These are phyloP conservation scores for Phytophthora pisi DNA, from an alignment of 352 stramenopile species.

Conservation along the genomic window DNA sequence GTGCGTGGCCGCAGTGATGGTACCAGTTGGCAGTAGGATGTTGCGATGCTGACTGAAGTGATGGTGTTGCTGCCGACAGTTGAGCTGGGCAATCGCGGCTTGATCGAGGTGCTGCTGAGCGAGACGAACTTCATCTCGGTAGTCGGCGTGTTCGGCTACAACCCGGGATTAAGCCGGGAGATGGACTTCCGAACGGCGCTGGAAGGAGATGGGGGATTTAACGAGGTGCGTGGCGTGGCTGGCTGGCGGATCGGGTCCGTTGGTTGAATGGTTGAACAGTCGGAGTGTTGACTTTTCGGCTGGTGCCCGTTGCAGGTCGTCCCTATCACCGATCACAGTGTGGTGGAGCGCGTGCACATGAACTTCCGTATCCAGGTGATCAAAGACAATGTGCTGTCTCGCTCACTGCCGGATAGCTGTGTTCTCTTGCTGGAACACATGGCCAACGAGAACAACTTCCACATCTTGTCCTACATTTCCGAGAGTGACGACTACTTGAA, in stretches of 20 bases:
- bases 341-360: slow-evolving; percentile 80
- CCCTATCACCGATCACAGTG: slow-evolving; percentile 57
- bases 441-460: slow-evolving; percentile 86
- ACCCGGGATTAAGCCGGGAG: slow-evolving; percentile 71
- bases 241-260: neutral
- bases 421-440: slow-evolving; percentile 84
- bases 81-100: slow-evolving; percentile 68
- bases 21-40: neutral
- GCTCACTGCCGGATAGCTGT: slow-evolving; percentile 75
- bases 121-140: slow-evolving; percentile 85
- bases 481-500: slow-evolving; percentile 77
- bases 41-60: neutral
- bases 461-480: slow-evolving; percentile 84
- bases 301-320: slow-evolving; percentile 54
- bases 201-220: slow-evolving; percentile 63
- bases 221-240: slow-evolving; percentile 52
- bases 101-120: slow-evolving; percentile 76
- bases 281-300: slow-evolving; percentile 4
- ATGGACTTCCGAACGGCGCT: slow-evolving; percentile 78
- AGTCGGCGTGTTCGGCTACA: slow-evolving; percentile 82
- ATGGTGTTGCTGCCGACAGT: slow-evolving; percentile 40
- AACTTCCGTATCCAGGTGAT: slow-evolving; percentile 90
- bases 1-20: slow-evolving; percentile 30
- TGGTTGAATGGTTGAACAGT: neutral
- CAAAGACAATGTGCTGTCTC: slow-evolving; percentile 85